Conservation (phyloP, 352 stramenopile genomes). For the Plasmopara viticola region DNA sequence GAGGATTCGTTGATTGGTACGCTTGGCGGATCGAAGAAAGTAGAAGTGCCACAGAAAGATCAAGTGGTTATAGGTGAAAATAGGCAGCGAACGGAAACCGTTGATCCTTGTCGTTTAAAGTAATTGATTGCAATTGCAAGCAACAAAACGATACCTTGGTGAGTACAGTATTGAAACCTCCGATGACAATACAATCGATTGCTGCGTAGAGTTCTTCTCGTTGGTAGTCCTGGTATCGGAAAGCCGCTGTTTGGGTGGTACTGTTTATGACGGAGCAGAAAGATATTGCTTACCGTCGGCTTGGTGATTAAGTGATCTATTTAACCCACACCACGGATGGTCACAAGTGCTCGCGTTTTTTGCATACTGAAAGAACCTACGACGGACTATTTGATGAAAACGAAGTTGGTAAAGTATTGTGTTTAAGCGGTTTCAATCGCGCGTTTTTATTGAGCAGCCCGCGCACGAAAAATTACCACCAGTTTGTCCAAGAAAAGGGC, state of each 20-base stretch:
- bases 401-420: conserved; percentile 1
- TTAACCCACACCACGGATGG: conserved; percentile 6
- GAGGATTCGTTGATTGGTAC: no score
- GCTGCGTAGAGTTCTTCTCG: conserved; percentile 8
- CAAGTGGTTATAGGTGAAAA: no score
- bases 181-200: conserved; percentile 12
- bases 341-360: conserved; percentile 3
- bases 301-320: background rate
- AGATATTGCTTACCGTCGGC: conserved; percentile 14
- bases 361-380: conserved; percentile 3
- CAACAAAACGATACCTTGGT: background rate
- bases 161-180: background rate
- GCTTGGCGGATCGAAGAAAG: no score
- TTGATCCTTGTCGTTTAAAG: background rate
- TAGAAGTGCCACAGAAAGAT: no score
- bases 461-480: conserved; percentile 16
- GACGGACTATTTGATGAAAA: conserved; percentile 12
- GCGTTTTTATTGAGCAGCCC: conserved; percentile 21
- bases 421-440: background rate
- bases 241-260: conserved; percentile 16
- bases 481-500: conserved; percentile 18
- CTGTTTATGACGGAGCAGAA: conserved; percentile 6
- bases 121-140: conserved; percentile 1
- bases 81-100: no score
- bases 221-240: conserved; percentile 19